Base-by-base conservation (phyloP, 495 filamentous ascomycete genomes). In the Trichoderma asperelloides region DNA sequence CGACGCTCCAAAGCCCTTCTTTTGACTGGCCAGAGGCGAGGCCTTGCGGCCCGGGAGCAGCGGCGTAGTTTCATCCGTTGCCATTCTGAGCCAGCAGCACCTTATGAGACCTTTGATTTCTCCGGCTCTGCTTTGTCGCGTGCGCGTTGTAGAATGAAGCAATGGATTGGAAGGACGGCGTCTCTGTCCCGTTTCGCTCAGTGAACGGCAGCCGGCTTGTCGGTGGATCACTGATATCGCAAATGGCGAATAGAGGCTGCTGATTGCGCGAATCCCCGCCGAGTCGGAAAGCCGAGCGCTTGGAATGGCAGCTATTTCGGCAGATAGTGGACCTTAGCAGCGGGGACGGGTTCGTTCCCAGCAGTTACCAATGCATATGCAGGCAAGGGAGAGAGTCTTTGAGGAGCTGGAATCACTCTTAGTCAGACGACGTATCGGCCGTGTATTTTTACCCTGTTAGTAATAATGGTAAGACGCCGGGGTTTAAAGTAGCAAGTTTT, bases 11-110 rank as follows among this genome's bases (percentile, higher is more conserved):
- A 63, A 66, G 63, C 66, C 69, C 67, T 69, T 41, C 41, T 41
- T 27, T 45, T 69, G 43, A 55, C 65, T 62, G 64, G 69, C 55
- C 67, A 15, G 25, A 33, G 5, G 65, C 47, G n/a, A 25, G 21
- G 55, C 15, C 40, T 21, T 51, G 18, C 62, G 28, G 66, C 66
- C 72, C 69, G 65, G 60, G 60, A 76, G 70, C 67, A 76, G 68
- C 6, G 69, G 74, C 12, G 71, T 72, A 67, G 65, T 73, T 66
- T 76, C 74, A 63, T 73, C 67, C 16, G 68, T 66, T 60, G 71
- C 62, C 70, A 71, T 73, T 30, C 3, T 18, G 55, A 60, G 2
- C 55, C n/a, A 25, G 21, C 49, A 21, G 49, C 49, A 55, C 49
- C 49, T 9, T n/a, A 5, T 55, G 49, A 55, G 21, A 2, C 21